Percentiles rank a stretch among this genome's conserved stretches.
These are phyloP conservation scores for Schizochytrium sp. DNA, from an alignment of 108 stramenopile species.

Conservation along the genomic window DNA sequence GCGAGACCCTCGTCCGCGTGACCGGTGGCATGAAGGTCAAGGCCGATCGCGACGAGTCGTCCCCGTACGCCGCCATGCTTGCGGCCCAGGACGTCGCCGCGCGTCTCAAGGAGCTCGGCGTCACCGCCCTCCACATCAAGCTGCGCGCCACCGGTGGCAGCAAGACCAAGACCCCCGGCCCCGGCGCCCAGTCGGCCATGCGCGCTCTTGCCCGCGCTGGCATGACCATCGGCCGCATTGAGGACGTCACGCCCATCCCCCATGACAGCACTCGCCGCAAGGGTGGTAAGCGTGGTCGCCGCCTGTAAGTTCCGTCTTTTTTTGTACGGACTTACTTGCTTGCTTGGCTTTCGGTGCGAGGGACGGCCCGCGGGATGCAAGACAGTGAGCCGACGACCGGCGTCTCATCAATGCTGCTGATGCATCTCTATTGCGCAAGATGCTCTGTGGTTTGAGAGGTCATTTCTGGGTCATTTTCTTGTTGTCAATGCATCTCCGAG, in stretches of 20 bases:
- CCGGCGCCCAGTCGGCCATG: slow-evolving; percentile 94
- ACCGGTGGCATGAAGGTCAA: slow-evolving; percentile 99
- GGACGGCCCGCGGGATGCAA: too few relatives aligned
- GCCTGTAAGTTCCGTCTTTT: slow-evolving; percentile 65
- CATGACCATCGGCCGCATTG: slow-evolving; percentile 98
- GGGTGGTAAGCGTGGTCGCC: slow-evolving; percentile 97
- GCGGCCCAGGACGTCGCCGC: slow-evolving; percentile 98
- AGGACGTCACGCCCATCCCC: slow-evolving; percentile 99
- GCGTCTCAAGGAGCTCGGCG: slow-evolving; percentile 87
- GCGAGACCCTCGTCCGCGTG: slow-evolving; percentile 97
- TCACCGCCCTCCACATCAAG: slow-evolving; percentile 99
- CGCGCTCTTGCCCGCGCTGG: slow-evolving; percentile 95
- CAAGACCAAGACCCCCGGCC: slow-evolving; percentile 90
- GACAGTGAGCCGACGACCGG: too few relatives aligned
- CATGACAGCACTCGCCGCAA: slow-evolving; percentile 96
- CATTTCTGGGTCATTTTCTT: too few relatives aligned
- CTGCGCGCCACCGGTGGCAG: slow-evolving; percentile 97
- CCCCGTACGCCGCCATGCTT: slow-evolving; percentile 99
- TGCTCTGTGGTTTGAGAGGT: too few relatives aligned
- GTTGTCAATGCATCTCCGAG: too few relatives aligned
- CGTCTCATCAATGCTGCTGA: too few relatives aligned
- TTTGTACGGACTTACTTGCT: not conserved
- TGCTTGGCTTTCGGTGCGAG: too few relatives aligned
- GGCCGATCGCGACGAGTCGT: slow-evolving; percentile 98
- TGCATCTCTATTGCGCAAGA: too few relatives aligned